Evolutionary conservation across 164 flowering plant genomes (phyloP).

Genomic region (Umbilicus rupestris): DNA sequence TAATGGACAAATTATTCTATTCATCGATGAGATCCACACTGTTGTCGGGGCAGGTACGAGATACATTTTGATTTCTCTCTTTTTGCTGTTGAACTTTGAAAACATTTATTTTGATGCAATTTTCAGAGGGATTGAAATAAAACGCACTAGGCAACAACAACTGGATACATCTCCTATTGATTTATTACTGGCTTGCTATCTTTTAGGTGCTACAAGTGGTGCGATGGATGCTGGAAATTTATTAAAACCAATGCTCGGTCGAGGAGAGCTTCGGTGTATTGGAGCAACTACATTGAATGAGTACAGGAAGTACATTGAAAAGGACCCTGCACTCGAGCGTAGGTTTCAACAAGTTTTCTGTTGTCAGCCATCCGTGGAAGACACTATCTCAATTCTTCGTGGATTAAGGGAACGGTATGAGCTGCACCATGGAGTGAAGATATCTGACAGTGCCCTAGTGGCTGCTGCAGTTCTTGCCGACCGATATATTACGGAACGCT

Average conservation of each 20-base stretch:
- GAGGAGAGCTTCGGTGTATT: conserved; percentile 92
- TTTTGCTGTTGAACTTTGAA: background rate
- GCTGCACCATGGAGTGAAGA: conserved; percentile 92
- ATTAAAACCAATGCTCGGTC: conserved; percentile 92
- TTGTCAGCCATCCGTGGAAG: conserved; percentile 86
- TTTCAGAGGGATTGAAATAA: background rate
- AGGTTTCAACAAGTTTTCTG: conserved; percentile 93
- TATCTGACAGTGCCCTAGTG: conserved; percentile 90
- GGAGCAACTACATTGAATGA: conserved; percentile 93
- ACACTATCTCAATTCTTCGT: conserved; percentile 86
- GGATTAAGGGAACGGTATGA: conserved; percentile 91
- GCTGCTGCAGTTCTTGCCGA: conserved; percentile 86
- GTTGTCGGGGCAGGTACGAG: conserved; percentile 95
- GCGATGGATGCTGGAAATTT: conserved; percentile 98
- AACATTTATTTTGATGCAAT: background rate
- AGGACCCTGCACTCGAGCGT: conserved; percentile 92
- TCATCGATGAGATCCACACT: conserved; percentile 96
- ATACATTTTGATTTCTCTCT: background rate
- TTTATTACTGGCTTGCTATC: background rate
- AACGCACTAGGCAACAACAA: background rate
- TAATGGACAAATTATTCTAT: conserved; percentile 87
- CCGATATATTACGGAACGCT: conserved; percentile 82
- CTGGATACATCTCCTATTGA: background rate
- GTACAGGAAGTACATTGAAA: conserved; percentile 87
- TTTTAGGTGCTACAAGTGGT: conserved; percentile 76